Base-by-base conservation (phyloP, 768 basidiomycete species). In the Suillus occidentalis region DNA sequence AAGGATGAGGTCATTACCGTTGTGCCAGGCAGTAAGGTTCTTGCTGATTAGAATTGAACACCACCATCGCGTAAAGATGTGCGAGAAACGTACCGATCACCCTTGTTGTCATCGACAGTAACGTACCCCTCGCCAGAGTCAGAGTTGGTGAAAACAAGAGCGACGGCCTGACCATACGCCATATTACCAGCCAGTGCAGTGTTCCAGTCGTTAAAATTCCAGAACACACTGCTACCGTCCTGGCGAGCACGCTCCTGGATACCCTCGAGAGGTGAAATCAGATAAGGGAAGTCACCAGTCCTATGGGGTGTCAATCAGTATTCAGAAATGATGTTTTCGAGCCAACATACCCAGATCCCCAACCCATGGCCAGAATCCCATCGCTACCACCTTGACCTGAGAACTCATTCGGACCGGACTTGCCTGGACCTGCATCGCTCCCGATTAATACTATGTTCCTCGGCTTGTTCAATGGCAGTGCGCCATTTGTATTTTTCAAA, bases 331-430 rank as follows among this genome's bases (percentile, higher is more conserved):
- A 22, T 22, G 7, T 18, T 25, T 34, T 22, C 20, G 9, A 20
- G 18, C 1, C 14, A 18, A 70, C 74, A n/a, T 20, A 76, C 72
- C 90, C 91, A 60, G 87, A 89, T 22, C 91, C 94, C 94, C 94
- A 95, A 31, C 92, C 92, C 88, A 94, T 90, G 10, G 92, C 92
- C 13, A 95, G 80, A n/a, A 89, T 83, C 18, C 91, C 91, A 66
- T 84, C 84, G 43, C 77, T 74, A 10, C 86, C 85, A 47, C 82
- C 85, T 68, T 80, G 84, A 69, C 90, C 88, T 36, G 76, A 56
- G 62, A 85, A 91, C 59, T 84, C 81, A 70, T 92, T 92, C 0
- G 90, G 88, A 0, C 91, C 91, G 22, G 78, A 76, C 55, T 71
- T 77, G 31, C 84, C 83, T 3, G 89, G 89, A 14, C 87, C 89